Base-by-base conservation (phyloP, 177 flowering plant species). In the Telopea speciosissima region DNA sequence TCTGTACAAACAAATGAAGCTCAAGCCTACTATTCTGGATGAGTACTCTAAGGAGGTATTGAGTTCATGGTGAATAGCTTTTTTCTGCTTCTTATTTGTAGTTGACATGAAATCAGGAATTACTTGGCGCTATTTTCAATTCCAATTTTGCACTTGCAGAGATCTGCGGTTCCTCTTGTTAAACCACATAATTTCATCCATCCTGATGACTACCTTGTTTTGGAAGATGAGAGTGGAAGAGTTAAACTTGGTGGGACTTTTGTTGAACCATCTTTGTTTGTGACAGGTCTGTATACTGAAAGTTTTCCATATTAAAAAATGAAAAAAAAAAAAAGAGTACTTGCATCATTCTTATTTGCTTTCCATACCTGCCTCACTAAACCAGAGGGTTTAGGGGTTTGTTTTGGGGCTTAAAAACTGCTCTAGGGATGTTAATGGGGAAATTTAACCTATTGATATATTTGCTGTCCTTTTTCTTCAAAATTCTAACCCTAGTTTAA, bases 181-280 rank as follows among this genome's bases (percentile, higher is more conserved):
- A 79, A 81, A 79, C 91, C 89, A 66, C 93, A 89, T 72, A 93
- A 91, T 78, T 96, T 96, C 76, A 77, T 87, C 83, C 92, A 93
- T 78, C 83, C 89, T 19, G 93, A 93, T 80, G 98, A 96, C 77
- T 73, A 85, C 31, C 83, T 96, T 76, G 78, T 96, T 74, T 68
- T 96, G 77, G 99, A 96, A 85, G 99, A 93, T 78, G 98, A 91
- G 71, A 96, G 96, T 83, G 99, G 98, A 63, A 84, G 98, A 80
- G 93, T 96, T 73, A 93, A 87, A 72, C 96, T 96, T 74, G 73
- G 84, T 22, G 95, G 98, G 14, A 67, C 70, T 68, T 44, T 68
- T 26, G 81, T 95, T 77, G 68, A 67, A 40, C 93, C 96, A 66
- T 88, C 95, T 67, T 72, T 66, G 19, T 93, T 83, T 82, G 98